Evolutionary conservation across 305 asterid species (phyloP), one percentile per base, ranked within the genome.

Genomic region (Solanum hybrid): DNA sequence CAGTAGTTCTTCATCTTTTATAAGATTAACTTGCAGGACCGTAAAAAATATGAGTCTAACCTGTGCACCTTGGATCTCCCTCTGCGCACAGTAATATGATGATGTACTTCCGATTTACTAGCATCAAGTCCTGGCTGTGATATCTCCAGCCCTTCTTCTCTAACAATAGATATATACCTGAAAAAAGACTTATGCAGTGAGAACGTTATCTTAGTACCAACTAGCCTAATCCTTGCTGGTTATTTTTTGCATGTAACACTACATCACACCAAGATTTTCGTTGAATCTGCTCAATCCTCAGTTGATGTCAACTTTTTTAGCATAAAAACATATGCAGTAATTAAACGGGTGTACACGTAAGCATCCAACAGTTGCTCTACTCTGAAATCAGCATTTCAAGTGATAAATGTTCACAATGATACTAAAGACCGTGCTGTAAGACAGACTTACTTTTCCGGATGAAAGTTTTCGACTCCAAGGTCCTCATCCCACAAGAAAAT

Each of bases 401-500:
- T 39, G 86, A 80, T 37, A 14, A n/a, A 79, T 37, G 34, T 39
- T 37, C 75, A 57, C 22, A 51, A 51, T 33, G 75, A 84, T 84
- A 39, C 69, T 26, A 29, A 82, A 83, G 37, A 29, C 39, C n/a
- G 14, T 18, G 37, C 64, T 42, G 87, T 83, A 28, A 16, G 73
- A 46, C 39, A 29, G 75, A 85, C 88, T 81, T 92, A 96, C 99
- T 98, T 93, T 89, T 89, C 90, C 2, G 99, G 99, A 92, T 95
- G 92, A 89, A 97, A 97, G 89, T 96, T 92, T 89, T 96, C 97
- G 22, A 97, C 96, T 91, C 95, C 95, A 46, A 97, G 93, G 91
- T 97, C 99, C 93, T 97, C 99, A 74, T 96, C 99, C 99, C 99
- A 97, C 87, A 97, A 91, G 89, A 97, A 96, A 85, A 97, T 92